Evolutionary conservation across 2,329 filamentous ascomycete genomes (phyloP).

Genomic region (Talaromyces sp.): DNA sequence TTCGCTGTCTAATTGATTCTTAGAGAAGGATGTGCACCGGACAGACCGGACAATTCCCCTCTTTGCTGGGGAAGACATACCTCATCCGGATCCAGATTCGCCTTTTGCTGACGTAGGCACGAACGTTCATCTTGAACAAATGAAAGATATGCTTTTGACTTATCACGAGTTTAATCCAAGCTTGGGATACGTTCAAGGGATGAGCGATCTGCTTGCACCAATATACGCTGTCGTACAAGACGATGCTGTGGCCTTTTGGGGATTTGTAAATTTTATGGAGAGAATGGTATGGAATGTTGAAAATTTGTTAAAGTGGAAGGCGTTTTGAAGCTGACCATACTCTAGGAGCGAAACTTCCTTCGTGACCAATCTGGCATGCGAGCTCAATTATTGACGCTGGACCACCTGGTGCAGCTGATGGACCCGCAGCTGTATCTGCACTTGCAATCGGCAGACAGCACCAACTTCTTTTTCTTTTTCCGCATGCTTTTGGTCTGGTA

Average conservation of each 20-base stretch:
- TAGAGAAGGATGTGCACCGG: conserved; percentile 97
- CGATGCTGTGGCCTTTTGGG: conserved; percentile 95
- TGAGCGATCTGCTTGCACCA: conserved; percentile 93
- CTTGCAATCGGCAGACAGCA: conserved; percentile 83
- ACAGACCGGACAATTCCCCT: conserved; percentile 94
- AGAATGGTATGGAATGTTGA: conserved; percentile 61
- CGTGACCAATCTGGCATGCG: conserved; percentile 96
- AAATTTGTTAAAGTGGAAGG: neutral
- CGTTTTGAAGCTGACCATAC: neutral
- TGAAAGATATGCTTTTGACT: conserved; percentile 98
- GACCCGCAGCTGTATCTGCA: conserved; percentile 92
- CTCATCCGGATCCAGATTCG: conserved; percentile 91
- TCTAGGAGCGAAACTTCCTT: conserved; percentile 81
- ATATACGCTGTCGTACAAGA: conserved; percentile 98
- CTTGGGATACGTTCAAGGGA: conserved; percentile 95
- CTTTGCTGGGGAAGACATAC: conserved; percentile 92
- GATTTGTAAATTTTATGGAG: conserved; percentile 92
- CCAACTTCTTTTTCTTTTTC: conserved; percentile 99
- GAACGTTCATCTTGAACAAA: conserved; percentile 95
- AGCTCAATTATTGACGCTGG: conserved; percentile 79
- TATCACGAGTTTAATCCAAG: conserved; percentile 98
- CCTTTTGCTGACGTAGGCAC: conserved; percentile 90
- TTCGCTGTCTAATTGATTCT: conserved; percentile 26
- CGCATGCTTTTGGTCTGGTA: conserved; percentile 98
- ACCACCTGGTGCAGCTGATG: conserved; percentile 94